Percentiles rank a stretch among this genome's conserved stretches.
These are phyloP conservation scores for Fusarium sp. DNA, from an alignment of 2,329 filamentous ascomycete species.

Conservation along the genomic window DNA sequence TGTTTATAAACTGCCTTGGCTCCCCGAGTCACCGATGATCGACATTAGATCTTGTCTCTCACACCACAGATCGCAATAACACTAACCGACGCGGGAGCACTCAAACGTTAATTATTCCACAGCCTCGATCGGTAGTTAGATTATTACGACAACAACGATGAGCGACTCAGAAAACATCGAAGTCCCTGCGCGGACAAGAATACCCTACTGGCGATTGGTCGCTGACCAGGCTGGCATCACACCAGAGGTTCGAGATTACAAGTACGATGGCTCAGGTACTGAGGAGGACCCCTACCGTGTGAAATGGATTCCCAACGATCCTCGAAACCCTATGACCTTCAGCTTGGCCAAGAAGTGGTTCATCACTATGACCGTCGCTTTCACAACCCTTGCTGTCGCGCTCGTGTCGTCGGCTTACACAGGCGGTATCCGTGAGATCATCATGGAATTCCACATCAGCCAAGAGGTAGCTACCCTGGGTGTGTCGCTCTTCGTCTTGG, in stretches of 20 bases:
- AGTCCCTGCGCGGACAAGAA: conserved; percentile 21
- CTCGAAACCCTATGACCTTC: conserved; percentile 29
- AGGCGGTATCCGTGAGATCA: conserved; percentile 26
- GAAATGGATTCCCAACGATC: conserved; percentile 34
- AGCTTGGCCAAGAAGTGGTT: conserved; percentile 28
- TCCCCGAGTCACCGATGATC: conserved; percentile 1
- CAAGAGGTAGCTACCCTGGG: conserved; percentile 32
- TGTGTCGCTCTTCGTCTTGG: conserved; percentile 31
- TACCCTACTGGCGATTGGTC: conserved; percentile 32
- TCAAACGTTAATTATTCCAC: neutral
- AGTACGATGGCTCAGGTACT: conserved; percentile 30
- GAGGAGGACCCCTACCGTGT: conserved; percentile 29
- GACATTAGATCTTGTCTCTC: conserved; percentile 1
- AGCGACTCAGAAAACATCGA: conserved; percentile 26
- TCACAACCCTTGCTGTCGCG: conserved; percentile 27
- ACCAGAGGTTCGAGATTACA: conserved; percentile 28
- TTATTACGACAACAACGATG: conserved; percentile 8
- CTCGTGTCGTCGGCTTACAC: conserved; percentile 31
- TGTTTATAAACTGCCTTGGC: conserved; percentile 18
- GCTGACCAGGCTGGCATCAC: conserved; percentile 29
- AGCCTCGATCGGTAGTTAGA: neutral
- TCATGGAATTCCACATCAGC: conserved; percentile 26
- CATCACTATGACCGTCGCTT: conserved; percentile 30
- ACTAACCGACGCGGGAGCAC: neutral
- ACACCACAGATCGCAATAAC: neutral